Percentiles rank a stretch among this genome's conserved stretches.
Evolutionary conservation across 768 basidiomycete genomes (phyloP).

Genomic region (Leucocoprinus sp.): DNA sequence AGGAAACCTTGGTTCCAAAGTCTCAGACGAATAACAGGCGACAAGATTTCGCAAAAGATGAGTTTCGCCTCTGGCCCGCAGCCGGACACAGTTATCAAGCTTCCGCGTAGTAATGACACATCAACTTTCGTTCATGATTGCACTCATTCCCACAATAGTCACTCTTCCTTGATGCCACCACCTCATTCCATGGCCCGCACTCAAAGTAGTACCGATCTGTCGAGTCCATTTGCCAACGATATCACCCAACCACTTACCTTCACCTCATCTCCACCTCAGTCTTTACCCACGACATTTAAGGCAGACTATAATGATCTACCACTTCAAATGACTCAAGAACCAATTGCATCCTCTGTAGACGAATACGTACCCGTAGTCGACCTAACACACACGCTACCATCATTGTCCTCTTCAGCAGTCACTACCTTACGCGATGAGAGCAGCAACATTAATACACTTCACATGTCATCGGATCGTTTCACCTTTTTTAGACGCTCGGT

Average conservation of each 20-base stretch:
- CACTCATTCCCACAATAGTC: background rate
- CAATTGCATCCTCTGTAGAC: constrained; percentile 12
- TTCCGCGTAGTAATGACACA: background rate
- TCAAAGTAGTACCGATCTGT: background rate
- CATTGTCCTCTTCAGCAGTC: background rate
- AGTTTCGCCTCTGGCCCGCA: background rate
- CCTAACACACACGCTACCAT: constrained; percentile 5
- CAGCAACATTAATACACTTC: background rate
- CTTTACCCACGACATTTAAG: background rate
- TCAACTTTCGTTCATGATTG: background rate
- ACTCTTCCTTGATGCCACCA: background rate
- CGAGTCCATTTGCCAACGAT: background rate
- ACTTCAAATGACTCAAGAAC: background rate
- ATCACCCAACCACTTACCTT: background rate
- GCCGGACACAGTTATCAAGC: background rate
- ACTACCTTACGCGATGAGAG: background rate
- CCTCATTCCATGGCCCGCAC: background rate
- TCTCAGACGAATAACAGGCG: background rate
- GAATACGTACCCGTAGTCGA: constrained; percentile 15
- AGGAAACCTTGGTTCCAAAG: constrained; percentile 3
- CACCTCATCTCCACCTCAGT: background rate
- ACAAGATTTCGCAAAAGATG: background rate
- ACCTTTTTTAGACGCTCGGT: constrained; percentile 17
- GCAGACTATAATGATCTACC: background rate
- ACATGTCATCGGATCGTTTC: constrained; percentile 12